A percentile compares a stretch with the other conserved stretches of the same genome.
Evolutionary conservation across 805 yeast genomes (phyloP).

Genomic region (Cyberlindnera subsufficiens): DNA sequence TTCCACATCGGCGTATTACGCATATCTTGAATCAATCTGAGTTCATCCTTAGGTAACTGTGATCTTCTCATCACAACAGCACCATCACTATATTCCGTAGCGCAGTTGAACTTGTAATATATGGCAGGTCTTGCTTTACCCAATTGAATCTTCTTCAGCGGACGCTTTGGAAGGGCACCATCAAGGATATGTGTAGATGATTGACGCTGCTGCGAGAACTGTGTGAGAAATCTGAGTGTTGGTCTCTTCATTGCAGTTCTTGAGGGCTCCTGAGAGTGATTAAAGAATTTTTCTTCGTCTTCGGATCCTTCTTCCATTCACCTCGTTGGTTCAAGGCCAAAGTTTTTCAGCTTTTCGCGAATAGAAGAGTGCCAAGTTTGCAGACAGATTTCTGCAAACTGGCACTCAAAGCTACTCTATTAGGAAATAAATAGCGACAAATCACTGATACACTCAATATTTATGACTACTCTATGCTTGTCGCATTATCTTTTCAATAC

Average conservation of each 20-base stretch:
- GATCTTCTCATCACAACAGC: constrained; percentile 80
- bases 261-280: no score
- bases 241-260: neutral
- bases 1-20: constrained; percentile 87
- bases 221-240: neutral
- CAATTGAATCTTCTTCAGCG: constrained; percentile 57
- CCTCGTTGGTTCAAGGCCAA: no score
- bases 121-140: constrained; percentile 95
- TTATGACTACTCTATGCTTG: no score
- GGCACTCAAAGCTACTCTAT: no score
- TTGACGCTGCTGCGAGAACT: constrained; percentile 3
- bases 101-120: constrained; percentile 81
- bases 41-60: constrained; percentile 82
- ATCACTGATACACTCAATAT: no score
- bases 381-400: no score
- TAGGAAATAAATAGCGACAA: no score
- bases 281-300: no score
- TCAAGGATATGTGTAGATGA: constrained; percentile 13
- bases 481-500: constrained; percentile 12
- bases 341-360: no score
- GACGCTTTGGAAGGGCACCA: constrained; percentile 41
- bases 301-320: no score
- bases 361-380: no score
- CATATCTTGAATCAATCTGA: constrained; percentile 83
- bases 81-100: constrained; percentile 92